Evolutionary conservation across 176 grass and related monocot species (phyloP).

Genomic region (Rhynchospora breviuscula): DNA sequence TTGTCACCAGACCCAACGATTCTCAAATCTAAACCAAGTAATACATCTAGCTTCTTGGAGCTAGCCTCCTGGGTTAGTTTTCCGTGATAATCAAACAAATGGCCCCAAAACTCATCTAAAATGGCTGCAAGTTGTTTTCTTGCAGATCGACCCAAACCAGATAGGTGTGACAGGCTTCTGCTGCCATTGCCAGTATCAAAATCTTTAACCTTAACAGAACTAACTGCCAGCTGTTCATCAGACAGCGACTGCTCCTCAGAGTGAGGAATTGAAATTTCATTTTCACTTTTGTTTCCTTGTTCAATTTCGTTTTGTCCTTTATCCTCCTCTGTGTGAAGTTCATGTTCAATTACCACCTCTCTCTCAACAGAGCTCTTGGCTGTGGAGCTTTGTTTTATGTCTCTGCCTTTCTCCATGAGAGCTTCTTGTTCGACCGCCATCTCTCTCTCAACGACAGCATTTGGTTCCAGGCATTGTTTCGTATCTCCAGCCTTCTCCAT

Average conservation of each 20-base stretch:
- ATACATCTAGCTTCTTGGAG: conserved; percentile 55
- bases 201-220: conserved; percentile 44
- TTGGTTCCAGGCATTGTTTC: background rate
- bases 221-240: conserved; percentile 58
- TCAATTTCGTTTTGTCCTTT: conserved; percentile 29
- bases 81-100: conserved; percentile 96
- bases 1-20: conserved; percentile 49
- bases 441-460: background rate
- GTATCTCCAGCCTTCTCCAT: conserved; percentile 1
- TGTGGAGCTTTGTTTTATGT: background rate
- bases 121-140: conserved; percentile 62
- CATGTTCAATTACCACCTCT: conserved; percentile 46
- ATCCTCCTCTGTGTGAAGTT: conserved; percentile 36
- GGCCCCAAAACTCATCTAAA: conserved; percentile 94
- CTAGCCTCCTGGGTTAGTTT: conserved; percentile 65
- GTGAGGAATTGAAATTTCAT: conserved; percentile 25
- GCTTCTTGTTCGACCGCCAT: conserved; percentile 26
- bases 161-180: conserved; percentile 67
- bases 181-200: conserved; percentile 57
- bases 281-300: conserved; percentile 20
- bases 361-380: conserved; percentile 34
- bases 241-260: conserved; percentile 34
- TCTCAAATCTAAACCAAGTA: conserved; percentile 72
- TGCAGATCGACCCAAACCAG: conserved; percentile 89
- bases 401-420: background rate